Base-by-base conservation (phyloP, 306 rosid genomes). In the Begonia peltatifolia region DNA sequence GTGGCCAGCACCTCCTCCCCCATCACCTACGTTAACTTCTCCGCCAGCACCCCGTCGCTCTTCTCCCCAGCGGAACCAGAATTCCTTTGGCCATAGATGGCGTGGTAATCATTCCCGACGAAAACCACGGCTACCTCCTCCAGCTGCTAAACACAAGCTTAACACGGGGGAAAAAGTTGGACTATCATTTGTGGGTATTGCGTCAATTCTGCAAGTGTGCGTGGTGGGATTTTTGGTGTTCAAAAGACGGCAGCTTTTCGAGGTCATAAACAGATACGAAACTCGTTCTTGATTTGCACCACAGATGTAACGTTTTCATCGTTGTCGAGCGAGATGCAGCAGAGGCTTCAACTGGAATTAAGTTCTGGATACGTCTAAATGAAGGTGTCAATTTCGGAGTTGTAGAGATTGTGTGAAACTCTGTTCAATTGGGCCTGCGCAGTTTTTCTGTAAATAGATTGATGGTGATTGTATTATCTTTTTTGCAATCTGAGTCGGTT, bases 101-200 rank as follows among this genome's bases (percentile, higher is more conserved):
- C 9, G 7, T n/a, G 6, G 11, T 47, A 9, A 2, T 9, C 55
- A 1, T 22, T 54, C 7, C 60, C 55, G 22, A 44, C 16, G 14
- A 38, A 52, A 30, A 2, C 59, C 58, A 0, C 59, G 47, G 0
- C 16, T 35, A 6, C 35, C 58, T 0, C 35, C 51, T 0, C 13
- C 59, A 3, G 38, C 50, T 0, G 44, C 58, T 0, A 43, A 25
- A 41, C 57, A 44, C 38, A 17, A 60, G 59, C 69, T 81, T 73
- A 92, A 83, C n/a, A 60, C 65, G 0, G 96, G 99, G 58, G 73
- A 86, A 81, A 81, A 64, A 69, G 57, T 83, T 47, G 99, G 99
- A 15, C 63, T 86, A 42, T 48, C 79, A 59, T 86, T 92, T 59
- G 65, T 56, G 41, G 99, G 86, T 25, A 69, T 86, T 50, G 88